Evolutionary conservation across 202 grass and related monocot genomes (phyloP).

Genomic region (Carex arenaria): DNA sequence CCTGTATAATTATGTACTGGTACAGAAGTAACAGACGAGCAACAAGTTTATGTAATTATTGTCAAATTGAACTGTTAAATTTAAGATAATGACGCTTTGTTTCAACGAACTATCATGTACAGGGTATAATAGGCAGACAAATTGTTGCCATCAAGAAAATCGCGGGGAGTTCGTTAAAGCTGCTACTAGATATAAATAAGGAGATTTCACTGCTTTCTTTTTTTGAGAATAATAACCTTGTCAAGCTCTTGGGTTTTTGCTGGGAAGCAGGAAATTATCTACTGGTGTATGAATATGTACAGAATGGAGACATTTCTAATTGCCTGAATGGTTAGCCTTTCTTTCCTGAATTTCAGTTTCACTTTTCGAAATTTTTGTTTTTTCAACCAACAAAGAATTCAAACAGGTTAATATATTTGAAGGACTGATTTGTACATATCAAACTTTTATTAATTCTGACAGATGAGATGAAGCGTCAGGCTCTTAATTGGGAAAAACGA

Average conservation of each 20-base stretch:
- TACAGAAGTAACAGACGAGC: neutral
- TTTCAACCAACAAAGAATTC: neutral
- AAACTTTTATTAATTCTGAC: neutral
- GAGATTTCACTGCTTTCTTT: constrained; percentile 1
- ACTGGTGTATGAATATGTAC: neutral
- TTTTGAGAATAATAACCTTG: neutral
- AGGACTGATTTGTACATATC: neutral
- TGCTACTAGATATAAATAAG: neutral
- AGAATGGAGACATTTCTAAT: neutral
- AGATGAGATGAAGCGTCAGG: neutral
- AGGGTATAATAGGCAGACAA: neutral
- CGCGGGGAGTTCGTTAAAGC: neutral
- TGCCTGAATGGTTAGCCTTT: neutral
- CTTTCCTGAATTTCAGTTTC: neutral
- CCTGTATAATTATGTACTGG: neutral
- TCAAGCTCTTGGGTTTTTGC: constrained; percentile 3
- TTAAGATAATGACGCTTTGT: neutral
- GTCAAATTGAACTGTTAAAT: neutral
- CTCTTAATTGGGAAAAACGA: neutral
- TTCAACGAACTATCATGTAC: neutral
- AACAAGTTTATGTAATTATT: neutral
- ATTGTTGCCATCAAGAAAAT: neutral
- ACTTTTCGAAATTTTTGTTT: neutral
- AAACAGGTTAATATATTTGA: neutral
- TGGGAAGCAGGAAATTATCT: constrained; percentile 6